These are phyloP conservation scores for Cucurbitaria berberidis DNA, from an alignment of 2,329 filamentous ascomycete species.

Conservation along the genomic window DNA sequence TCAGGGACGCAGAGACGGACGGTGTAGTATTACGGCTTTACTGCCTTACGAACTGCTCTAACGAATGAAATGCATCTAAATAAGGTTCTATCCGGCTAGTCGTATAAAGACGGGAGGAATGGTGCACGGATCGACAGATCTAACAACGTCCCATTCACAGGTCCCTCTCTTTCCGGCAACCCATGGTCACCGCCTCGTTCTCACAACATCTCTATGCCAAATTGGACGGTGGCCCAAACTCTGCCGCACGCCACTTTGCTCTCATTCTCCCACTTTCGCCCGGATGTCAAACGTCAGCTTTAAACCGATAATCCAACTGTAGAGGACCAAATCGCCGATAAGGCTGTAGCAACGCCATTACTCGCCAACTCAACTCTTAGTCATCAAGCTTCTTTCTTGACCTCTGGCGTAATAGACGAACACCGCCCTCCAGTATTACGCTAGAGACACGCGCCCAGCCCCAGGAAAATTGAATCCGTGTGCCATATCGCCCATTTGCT, in stretches of 20 bases:
- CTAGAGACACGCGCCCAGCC: slow-evolving; percentile 11
- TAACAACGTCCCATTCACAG: slow-evolving; percentile 13
- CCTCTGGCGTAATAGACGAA: slow-evolving; percentile 10
- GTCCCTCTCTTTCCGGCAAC: slow-evolving; percentile 5
- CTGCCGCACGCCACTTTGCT: slow-evolving; percentile 11
- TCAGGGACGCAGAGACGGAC: too few relatives aligned
- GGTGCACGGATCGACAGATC: slow-evolving; percentile 15
- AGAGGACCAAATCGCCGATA: slow-evolving; percentile 16
- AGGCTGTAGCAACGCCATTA: slow-evolving; percentile 26
- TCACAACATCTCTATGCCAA: slow-evolving; percentile 7
- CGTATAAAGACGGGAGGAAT: slow-evolving; percentile 18
- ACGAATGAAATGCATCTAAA: slow-evolving; percentile 10
- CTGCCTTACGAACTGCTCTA: slow-evolving; percentile 17
- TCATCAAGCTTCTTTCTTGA: slow-evolving; percentile 12
- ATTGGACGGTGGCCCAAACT: slow-evolving; percentile 7
- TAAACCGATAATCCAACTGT: slow-evolving; percentile 24
- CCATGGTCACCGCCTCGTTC: slow-evolving; percentile 18
- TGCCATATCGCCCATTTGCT: background rate
- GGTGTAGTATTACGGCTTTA: slow-evolving; percentile 11
- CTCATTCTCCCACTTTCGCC: slow-evolving; percentile 8
- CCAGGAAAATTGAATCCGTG: slow-evolving; percentile 2
- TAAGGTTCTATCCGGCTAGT: slow-evolving; percentile 10
- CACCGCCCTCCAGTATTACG: slow-evolving; percentile 8
- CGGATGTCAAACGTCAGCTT: slow-evolving; percentile 26
- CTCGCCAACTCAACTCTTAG: slow-evolving; percentile 23